Percentiles rank a stretch among this genome's conserved stretches.
Evolutionary conservation across 176 grass and related monocot genomes (phyloP).

Genomic region (Oropetium thomaeum): DNA sequence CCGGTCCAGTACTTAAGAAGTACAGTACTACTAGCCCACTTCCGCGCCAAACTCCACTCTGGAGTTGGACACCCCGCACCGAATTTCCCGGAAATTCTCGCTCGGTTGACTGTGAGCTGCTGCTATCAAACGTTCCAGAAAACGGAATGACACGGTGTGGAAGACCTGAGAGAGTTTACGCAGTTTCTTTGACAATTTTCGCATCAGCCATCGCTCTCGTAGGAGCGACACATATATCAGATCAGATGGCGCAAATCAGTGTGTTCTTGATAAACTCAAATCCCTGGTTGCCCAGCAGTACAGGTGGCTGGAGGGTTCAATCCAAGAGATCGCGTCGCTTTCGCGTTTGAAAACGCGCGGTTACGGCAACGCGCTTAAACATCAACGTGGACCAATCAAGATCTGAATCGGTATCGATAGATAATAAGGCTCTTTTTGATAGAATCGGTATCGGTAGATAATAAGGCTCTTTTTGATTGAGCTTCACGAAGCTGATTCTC

Average conservation of each 20-base stretch:
- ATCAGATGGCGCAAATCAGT: not conserved
- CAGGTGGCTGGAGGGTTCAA: not conserved
- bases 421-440: too few species aligned
- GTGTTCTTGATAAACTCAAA: not conserved
- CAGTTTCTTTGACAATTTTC: not conserved
- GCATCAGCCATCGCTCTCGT: not conserved
- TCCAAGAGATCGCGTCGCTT: not conserved
- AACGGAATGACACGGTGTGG: not conserved
- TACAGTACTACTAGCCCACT: too few species aligned
- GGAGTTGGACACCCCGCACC: not conserved
- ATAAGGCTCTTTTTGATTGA: too few species aligned
- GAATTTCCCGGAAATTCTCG: not conserved
- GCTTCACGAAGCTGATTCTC: too few species aligned
- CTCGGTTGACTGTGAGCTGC: not conserved
- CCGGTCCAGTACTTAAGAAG: too few species aligned
- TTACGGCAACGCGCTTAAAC: not conserved
- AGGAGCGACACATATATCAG: not conserved
- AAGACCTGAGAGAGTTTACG: not conserved
- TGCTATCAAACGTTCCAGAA: not conserved
- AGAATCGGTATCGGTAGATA: too few species aligned
- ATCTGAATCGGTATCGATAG: too few species aligned
- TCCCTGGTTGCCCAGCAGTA: not conserved
- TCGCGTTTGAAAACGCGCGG: not conserved
- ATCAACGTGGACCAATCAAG: not conserved
- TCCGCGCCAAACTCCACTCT: not conserved